Evolutionary conservation across 2,329 filamentous ascomycete genomes (phyloP), one percentile per base, ranked within the genome.

Genomic region (Shiraia bambusicola): DNA sequence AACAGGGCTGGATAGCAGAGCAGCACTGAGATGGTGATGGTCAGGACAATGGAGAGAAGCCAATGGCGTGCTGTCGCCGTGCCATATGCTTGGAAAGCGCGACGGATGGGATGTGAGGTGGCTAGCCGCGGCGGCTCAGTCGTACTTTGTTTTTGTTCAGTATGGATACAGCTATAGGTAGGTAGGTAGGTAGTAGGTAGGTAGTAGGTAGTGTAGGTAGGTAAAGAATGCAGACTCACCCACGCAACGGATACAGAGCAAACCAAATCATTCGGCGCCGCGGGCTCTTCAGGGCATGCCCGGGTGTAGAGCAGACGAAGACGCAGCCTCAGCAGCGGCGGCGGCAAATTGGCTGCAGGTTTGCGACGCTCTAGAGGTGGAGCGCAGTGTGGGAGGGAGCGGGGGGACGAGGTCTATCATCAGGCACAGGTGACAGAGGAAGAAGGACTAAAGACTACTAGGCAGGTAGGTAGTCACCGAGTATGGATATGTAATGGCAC

Each of bases 1-100:
- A 88, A 89, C 14, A 87, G 78, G 38, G 88, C 83, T 6, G 86
- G 86, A 58, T 88, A 91, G 47, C 85, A 80, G 40, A 90, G 77
- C 37, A 84, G 71, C 32, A 85, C 79, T 41, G 85, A 85, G 43
- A 88, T 76, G 30, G 81, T 79, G 40, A 87, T 82, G n/a, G 86
- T 88, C 40, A 88, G 72, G 52, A 91, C 73, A 47, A 92, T 79
- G n/a, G 83, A 84, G 26, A 81, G 75, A 39, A 88, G 78, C 62
- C 88, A 87, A 75, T 91, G 84, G 40, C 81, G 81, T 24, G 87
- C 84, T 28, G 84, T 82, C 46, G 81, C 79, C 47, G 79, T 80
- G 49, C 85, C 87, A 70, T 89, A 87, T 46, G 80, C 82, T 52
- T 83, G 76, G 63, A 88, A 84, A 36, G 74, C 72, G 54, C 69